These are phyloP conservation scores for Pleurotus tuoliensis DNA, from an alignment of 768 basidiomycete genomes.

Conservation along the genomic window DNA sequence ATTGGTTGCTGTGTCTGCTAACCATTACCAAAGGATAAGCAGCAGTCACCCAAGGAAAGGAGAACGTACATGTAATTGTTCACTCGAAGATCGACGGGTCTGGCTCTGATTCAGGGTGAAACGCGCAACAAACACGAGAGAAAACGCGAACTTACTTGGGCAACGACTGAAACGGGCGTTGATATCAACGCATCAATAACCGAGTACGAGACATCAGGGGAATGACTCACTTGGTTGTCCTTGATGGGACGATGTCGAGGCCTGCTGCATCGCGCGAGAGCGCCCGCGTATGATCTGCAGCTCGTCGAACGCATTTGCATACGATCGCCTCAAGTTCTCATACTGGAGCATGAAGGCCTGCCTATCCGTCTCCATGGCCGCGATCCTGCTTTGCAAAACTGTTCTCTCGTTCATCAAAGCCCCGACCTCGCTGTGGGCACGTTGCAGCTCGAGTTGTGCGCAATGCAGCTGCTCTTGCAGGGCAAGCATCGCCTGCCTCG, in stretches of 20 bases:
- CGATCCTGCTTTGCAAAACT: background rate
- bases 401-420: conserved; percentile 1
- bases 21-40: too few species aligned
- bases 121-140: background rate
- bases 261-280: background rate
- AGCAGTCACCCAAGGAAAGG: too few species aligned
- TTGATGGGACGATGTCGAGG: background rate
- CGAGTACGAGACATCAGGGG: too few species aligned
- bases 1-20: background rate
- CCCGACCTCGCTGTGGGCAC: background rate
- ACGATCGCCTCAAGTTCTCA: background rate
- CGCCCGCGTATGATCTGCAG: background rate
- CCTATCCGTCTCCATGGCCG: background rate
- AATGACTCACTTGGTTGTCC: too few species aligned
- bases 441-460: background rate
- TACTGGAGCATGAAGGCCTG: background rate
- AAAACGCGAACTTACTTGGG: background rate
- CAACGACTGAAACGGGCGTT: too few species aligned
- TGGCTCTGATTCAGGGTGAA: background rate
- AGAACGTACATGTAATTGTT: background rate
- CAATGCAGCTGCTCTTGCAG: background rate
- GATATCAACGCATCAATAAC: too few species aligned
- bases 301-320: background rate
- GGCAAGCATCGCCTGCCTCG: conserved; percentile 5
- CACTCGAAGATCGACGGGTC: background rate